Percentiles rank a stretch among this genome's conserved stretches.
Conservation (phyloP, 768 basidiomycete genomes). For the Naganishia onofrii region DNA sequence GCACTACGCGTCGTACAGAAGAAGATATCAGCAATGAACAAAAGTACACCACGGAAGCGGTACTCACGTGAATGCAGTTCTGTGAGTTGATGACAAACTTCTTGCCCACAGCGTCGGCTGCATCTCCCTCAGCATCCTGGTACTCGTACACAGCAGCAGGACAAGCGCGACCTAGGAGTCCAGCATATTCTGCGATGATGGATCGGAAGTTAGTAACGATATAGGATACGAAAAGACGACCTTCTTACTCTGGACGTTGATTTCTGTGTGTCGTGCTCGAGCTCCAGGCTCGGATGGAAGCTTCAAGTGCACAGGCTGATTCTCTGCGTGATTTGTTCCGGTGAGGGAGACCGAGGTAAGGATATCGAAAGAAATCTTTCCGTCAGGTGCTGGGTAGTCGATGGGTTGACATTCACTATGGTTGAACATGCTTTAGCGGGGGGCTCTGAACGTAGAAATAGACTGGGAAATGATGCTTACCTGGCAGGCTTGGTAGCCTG, state of each 20-base stretch:
- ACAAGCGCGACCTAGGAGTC: conserved; percentile 81
- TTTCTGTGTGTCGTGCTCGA: conserved; percentile 66
- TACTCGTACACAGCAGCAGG: conserved; percentile 98
- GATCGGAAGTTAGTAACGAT: not conserved
- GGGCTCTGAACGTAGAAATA: conserved; percentile 8
- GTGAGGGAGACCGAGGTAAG: conserved; percentile 85
- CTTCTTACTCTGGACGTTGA: conserved; percentile 57
- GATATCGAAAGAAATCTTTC: conserved; percentile 87
- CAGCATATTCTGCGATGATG: conserved; percentile 67
- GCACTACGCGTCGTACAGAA: conserved; percentile 61
- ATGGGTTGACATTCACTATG: conserved; percentile 66
- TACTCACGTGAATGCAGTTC: conserved; percentile 53
- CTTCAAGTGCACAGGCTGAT: conserved; percentile 84
- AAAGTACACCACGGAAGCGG: not conserved
- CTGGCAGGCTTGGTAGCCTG: conserved; percentile 68
- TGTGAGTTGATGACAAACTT: conserved; percentile 95
- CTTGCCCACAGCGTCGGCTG: conserved; percentile 70
- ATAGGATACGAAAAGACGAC: not conserved
- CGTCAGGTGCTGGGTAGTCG: conserved; percentile 79
- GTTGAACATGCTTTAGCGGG: not conserved
- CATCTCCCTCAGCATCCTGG: conserved; percentile 64
- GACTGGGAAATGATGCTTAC: conserved; percentile 36
- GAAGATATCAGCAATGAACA: not conserved
- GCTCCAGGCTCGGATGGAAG: conserved; percentile 61
- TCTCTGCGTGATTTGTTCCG: conserved; percentile 94